Conservation (phyloP, 2,329 filamentous ascomycete genomes). For the Aaosphaeria pasadenensis region DNA sequence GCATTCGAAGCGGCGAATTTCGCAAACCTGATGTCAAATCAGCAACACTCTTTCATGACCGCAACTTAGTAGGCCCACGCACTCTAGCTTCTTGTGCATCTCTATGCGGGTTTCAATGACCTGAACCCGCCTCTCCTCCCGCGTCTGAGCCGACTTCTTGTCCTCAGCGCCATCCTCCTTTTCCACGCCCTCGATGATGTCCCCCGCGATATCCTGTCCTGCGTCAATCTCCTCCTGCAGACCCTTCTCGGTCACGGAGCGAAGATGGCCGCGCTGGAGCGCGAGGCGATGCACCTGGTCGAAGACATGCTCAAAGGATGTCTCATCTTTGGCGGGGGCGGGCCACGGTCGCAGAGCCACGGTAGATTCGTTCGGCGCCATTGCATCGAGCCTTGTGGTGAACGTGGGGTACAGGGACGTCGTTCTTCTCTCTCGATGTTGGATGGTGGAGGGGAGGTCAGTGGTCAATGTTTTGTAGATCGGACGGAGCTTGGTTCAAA, state of each 20-base stretch:
- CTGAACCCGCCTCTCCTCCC: slow-evolving; percentile 36
- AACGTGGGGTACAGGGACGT: slow-evolving; percentile 3
- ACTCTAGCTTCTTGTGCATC: slow-evolving; percentile 42
- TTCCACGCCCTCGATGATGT: slow-evolving; percentile 43
- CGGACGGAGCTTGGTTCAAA: too few relatives aligned
- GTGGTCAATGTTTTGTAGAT: too few relatives aligned
- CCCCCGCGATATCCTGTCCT: slow-evolving; percentile 40
- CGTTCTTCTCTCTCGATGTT: too few relatives aligned
- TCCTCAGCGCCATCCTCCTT: slow-evolving; percentile 43
- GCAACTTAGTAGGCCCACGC: slow-evolving; percentile 10
- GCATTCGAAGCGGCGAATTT: slow-evolving; percentile 28
- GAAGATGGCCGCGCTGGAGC: slow-evolving; percentile 75
- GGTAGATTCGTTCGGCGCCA: slow-evolving; percentile 23
- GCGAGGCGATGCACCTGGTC: slow-evolving; percentile 79
- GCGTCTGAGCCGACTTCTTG: slow-evolving; percentile 34
- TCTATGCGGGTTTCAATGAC: slow-evolving; percentile 39
- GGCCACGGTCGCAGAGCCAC: slow-evolving; percentile 65
- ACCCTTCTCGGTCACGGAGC: slow-evolving; percentile 70
- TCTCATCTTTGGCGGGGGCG: slow-evolving; percentile 47
- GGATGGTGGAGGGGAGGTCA: too few relatives aligned
- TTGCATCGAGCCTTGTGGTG: slow-evolving; percentile 10
- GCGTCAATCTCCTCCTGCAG: slow-evolving; percentile 65
- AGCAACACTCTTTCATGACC: too few relatives aligned
- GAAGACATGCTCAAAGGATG: slow-evolving; percentile 54
- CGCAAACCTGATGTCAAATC: slow-evolving; percentile 18